These are phyloP conservation scores for Macrophomina pseudophaseolina DNA, from an alignment of 2,329 filamentous ascomycete genomes.

Conservation along the genomic window DNA sequence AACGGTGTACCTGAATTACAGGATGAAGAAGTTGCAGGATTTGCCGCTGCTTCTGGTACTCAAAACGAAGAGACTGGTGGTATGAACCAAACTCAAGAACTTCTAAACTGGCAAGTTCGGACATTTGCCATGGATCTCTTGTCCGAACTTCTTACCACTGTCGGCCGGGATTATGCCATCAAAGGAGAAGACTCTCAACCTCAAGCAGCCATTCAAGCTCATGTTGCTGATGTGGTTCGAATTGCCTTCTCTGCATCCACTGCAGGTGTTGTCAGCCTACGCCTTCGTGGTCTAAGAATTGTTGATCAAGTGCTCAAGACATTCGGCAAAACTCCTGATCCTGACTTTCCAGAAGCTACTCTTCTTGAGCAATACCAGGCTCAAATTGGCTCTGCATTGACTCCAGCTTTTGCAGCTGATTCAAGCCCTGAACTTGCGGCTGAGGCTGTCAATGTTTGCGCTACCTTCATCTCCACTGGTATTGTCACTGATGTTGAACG, in stretches of 20 bases:
- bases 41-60: conserved; percentile 74
- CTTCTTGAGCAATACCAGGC: conserved; percentile 97
- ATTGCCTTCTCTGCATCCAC: conserved; percentile 98
- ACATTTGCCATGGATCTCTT: conserved; percentile 93
- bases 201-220: conserved; percentile 77
- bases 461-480: conserved; percentile 95
- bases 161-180: conserved; percentile 77
- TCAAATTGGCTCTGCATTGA: conserved; percentile 94
- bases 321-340: conserved; percentile 96
- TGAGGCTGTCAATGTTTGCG: conserved; percentile 95
- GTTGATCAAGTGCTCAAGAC: conserved; percentile 89
- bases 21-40: conserved; percentile 96
- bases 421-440: conserved; percentile 95
- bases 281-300: conserved; percentile 90
- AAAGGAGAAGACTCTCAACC: conserved; percentile 76
- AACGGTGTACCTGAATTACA: conserved; percentile 75
- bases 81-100: conserved; percentile 69
- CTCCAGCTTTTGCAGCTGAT: conserved; percentile 92
- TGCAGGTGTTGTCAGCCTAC: conserved; percentile 84
- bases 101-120: conserved; percentile 92
- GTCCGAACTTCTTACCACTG: conserved; percentile 77
- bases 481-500: conserved; percentile 97
- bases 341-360: conserved; percentile 96
- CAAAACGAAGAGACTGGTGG: conserved; percentile 50
- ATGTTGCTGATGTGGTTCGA: conserved; percentile 88